Evolutionary conservation across 208 protist species (phyloP).

Genomic region (Crithidia expoeki): DNA sequence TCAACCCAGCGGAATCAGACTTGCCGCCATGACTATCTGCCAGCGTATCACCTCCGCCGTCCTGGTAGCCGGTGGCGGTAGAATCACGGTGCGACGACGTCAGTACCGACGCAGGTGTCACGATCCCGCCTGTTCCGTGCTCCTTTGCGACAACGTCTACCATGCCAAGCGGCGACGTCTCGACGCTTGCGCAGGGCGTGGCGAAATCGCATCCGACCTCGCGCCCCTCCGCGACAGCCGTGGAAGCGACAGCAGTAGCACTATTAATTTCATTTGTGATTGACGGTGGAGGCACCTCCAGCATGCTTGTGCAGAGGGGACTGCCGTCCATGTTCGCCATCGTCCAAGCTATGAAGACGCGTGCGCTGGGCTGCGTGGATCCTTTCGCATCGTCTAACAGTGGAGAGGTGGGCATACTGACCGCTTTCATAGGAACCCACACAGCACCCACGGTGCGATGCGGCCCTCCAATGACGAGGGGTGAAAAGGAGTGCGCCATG

Average conservation of each 20-base stretch:
- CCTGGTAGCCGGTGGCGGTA: neutral
- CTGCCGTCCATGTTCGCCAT: conserved; percentile 24
- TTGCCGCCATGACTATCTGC: neutral
- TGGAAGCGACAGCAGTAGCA: neutral
- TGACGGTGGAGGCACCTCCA: conserved; percentile 4
- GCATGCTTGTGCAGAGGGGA: neutral
- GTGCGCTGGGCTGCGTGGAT: neutral
- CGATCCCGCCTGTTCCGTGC: neutral
- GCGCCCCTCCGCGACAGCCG: neutral
- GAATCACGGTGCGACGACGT: neutral
- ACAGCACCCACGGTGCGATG: conserved; percentile 27
- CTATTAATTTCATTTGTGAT: neutral
- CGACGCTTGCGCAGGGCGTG: conserved; percentile 1
- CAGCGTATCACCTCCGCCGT: neutral
- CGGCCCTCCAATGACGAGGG: conserved; percentile 25
- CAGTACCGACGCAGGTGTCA: conserved; percentile 1
- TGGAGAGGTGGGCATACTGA: neutral
- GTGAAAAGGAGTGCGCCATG: neutral
- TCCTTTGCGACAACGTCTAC: neutral
- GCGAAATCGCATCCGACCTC: neutral
- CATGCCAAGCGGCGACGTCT: neutral
- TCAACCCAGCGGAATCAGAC: neutral
- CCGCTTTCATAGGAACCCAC: conserved; percentile 25
- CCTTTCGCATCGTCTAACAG: neutral
- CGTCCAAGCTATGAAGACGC: conserved; percentile 29